Evolutionary conservation across 345 rosid species (phyloP), one percentile per base, ranked within the genome.

Genomic region (Eucalyptus sp.): DNA sequence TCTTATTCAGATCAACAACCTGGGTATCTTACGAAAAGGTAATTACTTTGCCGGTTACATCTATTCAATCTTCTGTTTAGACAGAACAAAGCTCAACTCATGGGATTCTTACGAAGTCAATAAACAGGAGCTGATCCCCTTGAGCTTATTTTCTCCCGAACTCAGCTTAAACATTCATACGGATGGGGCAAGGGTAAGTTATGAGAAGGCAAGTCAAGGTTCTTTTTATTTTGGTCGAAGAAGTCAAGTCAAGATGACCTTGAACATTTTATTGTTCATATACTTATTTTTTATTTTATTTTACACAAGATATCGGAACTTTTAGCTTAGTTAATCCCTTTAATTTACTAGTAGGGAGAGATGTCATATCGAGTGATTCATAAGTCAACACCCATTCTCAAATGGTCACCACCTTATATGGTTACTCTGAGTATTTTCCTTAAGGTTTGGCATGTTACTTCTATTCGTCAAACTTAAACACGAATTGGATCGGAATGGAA

Each of bases 371-470:
- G 17, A 62, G 17, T 13, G n/a, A 62, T 62, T 13, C 17, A 29
- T 13, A 29, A 62, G 68, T 62, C 4, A 62, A 62, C 17, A 29
- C 1, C 8, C 33, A 62, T 29, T 62, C 16, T 29, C 8, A 62
- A 29, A 62, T 62, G 17, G 7, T 62, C 16, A 62, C 17, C 33
- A 27, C 7, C 4, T 60, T 29, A 13, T 62, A 27, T 27, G 33
- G 1, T 27, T 27, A 62, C 4, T 29, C 0, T 0, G 2, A 62
- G 1, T 13, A 29, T 29, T 13, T 60, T 1, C 2, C 29, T 29
- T 62, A 29, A 31, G 4, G 33, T 29, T 62, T 62, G 68, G 33
- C 68, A 2, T 2, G 0, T 62, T 0, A 62, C 8, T 62, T 62
- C 2, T 29, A 29, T 3, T 62, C 4, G 3, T 12, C 0, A 2